Base-by-base conservation (phyloP, 371 early-diverging fungal genomes). In the Haplosporangium sp. region DNA sequence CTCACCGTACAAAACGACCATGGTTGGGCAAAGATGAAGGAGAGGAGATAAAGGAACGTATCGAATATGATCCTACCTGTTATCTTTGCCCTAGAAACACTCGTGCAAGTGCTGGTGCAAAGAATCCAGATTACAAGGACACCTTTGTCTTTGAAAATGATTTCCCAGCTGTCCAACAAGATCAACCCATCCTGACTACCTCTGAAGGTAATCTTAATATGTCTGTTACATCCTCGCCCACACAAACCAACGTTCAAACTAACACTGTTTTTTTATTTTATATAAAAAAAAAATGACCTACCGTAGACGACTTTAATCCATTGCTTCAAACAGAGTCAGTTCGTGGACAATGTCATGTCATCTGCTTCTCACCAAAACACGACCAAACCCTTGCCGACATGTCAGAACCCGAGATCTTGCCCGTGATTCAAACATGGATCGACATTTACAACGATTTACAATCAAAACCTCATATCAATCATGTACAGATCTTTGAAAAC, bases 401-500 rank as follows among this genome's bases (percentile, higher is more conserved):
- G 93, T 62, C 86, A 3, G 74, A 83, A 0, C 76, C 79, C 34
- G 91, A 90, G 17, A 89, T 97, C 48, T 39, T 72, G 15, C 69
- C 75, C n/a, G 90, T 98, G 9, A 88, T 97, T n/a, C 71, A 88
- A 10, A 83, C 88, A 4, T 98, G 98, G 97, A 86, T 84, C 27
- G 62, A 84, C n/a, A 77, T 88, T 7, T 94, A 90, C 71, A 59
- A 82, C 17, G 72, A 76, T 10, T 84, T 91, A 68, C 71, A 84
- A 7, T 70, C 84, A 17, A 84, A 87, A 35, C 77, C 83, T 0
- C 73, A 66, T 35, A 86, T 94, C 67, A 81, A 83, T n/a, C 93
- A 97, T 75, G 92, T 95, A 37, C 97, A 97, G 84, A 88, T 97
- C 44, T 98, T 98, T 87, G 98, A 98, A 76, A 98, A 97, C 87